Evolutionary conservation across 257 asterid genomes (phyloP), one percentile per base, ranked within the genome.

Genomic region (Nicotiana tomentosiformis): DNA sequence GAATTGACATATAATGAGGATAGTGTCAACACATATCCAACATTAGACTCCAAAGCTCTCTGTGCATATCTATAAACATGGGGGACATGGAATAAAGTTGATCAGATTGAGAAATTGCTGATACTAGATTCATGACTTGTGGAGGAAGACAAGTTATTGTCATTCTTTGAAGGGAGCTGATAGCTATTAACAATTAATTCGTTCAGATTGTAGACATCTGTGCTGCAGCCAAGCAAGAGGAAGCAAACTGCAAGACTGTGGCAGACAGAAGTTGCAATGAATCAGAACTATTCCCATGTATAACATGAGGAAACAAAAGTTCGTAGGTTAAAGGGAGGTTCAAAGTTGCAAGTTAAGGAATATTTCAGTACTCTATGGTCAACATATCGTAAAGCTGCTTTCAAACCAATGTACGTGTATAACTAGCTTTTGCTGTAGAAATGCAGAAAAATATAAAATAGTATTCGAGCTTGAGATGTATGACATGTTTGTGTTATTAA

Each of bases 1-100:
- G 93, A 82, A 91, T 95, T 65, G 94, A 92, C 65, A 90, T 86
- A 80, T 94, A 87, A 83, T 46, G 65, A 2, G 64, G 64, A 51
- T 51, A 74, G 23, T 56, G 64, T 49, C 80, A 26, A 26, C 39
- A 23, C 61, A 46, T 26, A 51, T 32, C 46, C 69, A 64, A 64
- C 35, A 62, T 26, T 64, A 64, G 30, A 64, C 37, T 64, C 69
- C 12, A 65, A 12, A 15, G 14, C 20, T 43, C 64, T 26, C 46
- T 74, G 26, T 74, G 80, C 80, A 51, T 70, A 43, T 55, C 78
- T 72, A 46, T 35, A 72, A 72, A 72, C 61, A 20, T 6, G 55
- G 23, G 20, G 35, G 39, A 46, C 7, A 7, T 49, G 20, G 39
- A 46, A 72, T 72, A 72, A 72, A 74, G 64, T 26, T 74, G 64